These are phyloP conservation scores for Suillus placidus DNA, from an alignment of 768 basidiomycete genomes.

Conservation along the genomic window DNA sequence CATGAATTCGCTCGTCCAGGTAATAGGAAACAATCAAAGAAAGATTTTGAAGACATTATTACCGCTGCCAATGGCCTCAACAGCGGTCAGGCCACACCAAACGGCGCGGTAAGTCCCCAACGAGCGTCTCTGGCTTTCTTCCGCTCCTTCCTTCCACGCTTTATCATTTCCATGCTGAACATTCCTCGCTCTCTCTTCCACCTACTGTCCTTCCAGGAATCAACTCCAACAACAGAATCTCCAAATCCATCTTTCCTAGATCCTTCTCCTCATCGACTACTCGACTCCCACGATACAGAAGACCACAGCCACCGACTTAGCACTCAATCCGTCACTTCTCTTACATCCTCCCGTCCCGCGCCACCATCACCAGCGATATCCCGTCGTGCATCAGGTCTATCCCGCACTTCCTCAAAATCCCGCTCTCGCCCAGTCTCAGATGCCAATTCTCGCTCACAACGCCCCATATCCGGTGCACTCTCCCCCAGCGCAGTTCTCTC, in stretches of 20 bases:
- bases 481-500: constrained; percentile 9
- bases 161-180: constrained; percentile 34
- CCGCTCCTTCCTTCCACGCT: constrained; percentile 28
- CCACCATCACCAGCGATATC: constrained; percentile 61
- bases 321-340: constrained; percentile 33
- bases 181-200: constrained; percentile 30
- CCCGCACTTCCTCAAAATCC: constrained; percentile 26
- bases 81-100: constrained; percentile 15
- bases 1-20: constrained; percentile 66
- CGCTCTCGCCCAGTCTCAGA: constrained; percentile 26
- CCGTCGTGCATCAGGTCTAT: constrained; percentile 40
- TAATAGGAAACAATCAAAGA: constrained; percentile 26
- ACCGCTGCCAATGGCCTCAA: constrained; percentile 5
- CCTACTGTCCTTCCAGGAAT: constrained; percentile 30
- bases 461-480: constrained; percentile 18
- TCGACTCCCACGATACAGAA: constrained; percentile 7
- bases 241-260: constrained; percentile 21
- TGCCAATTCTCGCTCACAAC: constrained; percentile 26
- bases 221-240: constrained; percentile 11
- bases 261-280: constrained; percentile 12
- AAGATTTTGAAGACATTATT: constrained; percentile 17
- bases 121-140: constrained; percentile 26
- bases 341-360: constrained; percentile 56
- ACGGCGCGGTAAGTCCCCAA: constrained; percentile 34
- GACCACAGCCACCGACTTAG: constrained; percentile 23